Evolutionary conservation across 176 grass and related monocot genomes (phyloP), one percentile per base, ranked within the genome.

Genomic region (Carex cristatella): DNA sequence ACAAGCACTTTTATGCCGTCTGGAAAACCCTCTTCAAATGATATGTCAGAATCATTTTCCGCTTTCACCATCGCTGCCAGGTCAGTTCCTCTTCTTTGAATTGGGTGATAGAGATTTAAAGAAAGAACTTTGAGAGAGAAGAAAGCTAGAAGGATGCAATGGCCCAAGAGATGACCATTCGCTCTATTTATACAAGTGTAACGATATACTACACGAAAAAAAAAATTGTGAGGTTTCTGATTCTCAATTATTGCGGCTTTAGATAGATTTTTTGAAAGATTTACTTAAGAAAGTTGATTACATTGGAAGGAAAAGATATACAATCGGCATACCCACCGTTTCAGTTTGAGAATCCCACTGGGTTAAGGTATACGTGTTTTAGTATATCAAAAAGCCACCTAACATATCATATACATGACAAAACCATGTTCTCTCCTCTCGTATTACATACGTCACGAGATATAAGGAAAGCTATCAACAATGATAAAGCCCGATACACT

Each of bases 1-100:
- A 88, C 90, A 53, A 94, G 92, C 49, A 94, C 92, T 42, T 87
- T 87, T 84, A 94, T 89, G 82, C 92, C 92, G 12, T 79, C 65
- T 15, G 92, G 90, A 85, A 54, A 2, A 27, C 35, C 19, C 28
- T 75, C 19, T 14, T 75, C 71, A 4, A 28, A 0, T 1, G 42
- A 51, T 11, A 74, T 23, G 44, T 54, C 12, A 19, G 71, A 2
- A 5, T 10, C 12, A 51, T 13, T 75, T 28, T 11, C 48, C 1
- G 6, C 23, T 28, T 19, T 13, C 28, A 23, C 2, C 71, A 75
- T 75, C 2, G 10, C 3, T 1, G 2, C 46, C 19, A 54, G 19
- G 46, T 75, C 71, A 75, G 11, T 54, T 75, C 11, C 71, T 32
- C 42, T 75, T 51, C 71, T 28, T 75, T 75, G 23, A 54, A 75